phyloP scores from a whole-genome alignment of 306 rosid species.

The Pyrus betulifolia region DNA sequence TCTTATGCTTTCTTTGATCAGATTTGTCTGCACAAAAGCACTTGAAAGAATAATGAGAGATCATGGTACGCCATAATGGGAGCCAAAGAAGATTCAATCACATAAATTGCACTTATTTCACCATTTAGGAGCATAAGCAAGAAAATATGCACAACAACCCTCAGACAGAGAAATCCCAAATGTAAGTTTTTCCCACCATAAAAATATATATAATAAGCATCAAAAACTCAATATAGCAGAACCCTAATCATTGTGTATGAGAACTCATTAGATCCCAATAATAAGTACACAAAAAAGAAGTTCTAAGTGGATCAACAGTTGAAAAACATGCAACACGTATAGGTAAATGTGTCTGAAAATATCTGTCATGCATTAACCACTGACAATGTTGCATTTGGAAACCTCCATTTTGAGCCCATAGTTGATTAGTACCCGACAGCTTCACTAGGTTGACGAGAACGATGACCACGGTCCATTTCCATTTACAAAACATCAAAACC shows the following conservation, averaged over 20 bases:
- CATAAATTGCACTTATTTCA: neutral
- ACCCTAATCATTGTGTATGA: neutral
- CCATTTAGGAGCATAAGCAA: neutral
- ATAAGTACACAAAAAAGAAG: neutral
- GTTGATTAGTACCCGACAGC: neutral
- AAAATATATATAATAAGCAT: neutral
- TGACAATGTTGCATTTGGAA: neutral
- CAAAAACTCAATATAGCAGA: neutral
- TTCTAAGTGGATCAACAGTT: neutral
- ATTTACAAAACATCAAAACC: neutral
- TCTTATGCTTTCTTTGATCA: constrained; percentile 96
- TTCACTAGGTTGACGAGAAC: neutral
- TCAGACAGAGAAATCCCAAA: neutral
- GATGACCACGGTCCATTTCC: neutral
- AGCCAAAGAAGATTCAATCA: neutral
- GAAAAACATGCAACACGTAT: neutral
- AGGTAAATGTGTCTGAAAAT: neutral
- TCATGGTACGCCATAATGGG: neutral
- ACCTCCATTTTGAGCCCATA: neutral
- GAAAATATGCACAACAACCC: neutral
- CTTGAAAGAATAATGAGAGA: constrained; percentile 12
- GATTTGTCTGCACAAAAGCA: constrained; percentile 69
- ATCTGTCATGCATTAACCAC: neutral
- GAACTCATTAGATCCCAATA: neutral
- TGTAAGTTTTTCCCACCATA: neutral